Evolutionary conservation across 176 grass and related monocot species (phyloP).

Genomic region (Thalia dealbata): DNA sequence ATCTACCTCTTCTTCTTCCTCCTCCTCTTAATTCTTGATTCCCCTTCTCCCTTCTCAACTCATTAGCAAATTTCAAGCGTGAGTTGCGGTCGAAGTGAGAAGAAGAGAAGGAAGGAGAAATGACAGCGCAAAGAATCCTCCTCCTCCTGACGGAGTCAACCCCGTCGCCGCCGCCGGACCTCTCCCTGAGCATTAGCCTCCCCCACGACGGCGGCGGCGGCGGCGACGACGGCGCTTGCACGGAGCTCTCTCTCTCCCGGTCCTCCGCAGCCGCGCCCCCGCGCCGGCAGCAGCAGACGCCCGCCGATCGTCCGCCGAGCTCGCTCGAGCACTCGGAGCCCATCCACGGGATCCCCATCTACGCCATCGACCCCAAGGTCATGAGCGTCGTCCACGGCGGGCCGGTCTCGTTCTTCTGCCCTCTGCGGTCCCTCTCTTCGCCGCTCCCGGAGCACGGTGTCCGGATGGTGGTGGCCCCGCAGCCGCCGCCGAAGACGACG

Average conservation of each 20-base stretch:
- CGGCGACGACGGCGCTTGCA: neutral
- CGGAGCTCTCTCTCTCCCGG: constrained; percentile 5
- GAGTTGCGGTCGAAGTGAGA: neutral
- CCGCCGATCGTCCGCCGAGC: neutral
- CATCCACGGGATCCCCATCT: constrained; percentile 19
- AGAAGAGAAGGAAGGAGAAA: neutral
- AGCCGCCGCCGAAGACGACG: no score
- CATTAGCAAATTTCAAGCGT: no score
- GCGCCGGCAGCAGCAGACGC: constrained; percentile 1
- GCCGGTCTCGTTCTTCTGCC: neutral
- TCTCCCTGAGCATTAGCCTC: constrained; percentile 34
- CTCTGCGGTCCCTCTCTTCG: neutral
- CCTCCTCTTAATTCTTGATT: no score
- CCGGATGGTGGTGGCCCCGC: no score
- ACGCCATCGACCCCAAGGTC: neutral
- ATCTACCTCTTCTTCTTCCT: no score
- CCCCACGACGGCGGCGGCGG: constrained; percentile 15
- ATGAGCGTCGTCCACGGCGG: neutral
- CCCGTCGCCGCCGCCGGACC: constrained; percentile 20
- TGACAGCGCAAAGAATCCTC: neutral
- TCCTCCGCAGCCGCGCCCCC: neutral
- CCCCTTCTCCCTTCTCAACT: neutral
- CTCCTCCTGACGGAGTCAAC: constrained; percentile 22
- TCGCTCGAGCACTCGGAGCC: neutral
- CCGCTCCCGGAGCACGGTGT: no score